phyloP scores from a whole-genome alignment of 1,139 yeast species.

The Keqinozyma sinolaborantium region DNA sequence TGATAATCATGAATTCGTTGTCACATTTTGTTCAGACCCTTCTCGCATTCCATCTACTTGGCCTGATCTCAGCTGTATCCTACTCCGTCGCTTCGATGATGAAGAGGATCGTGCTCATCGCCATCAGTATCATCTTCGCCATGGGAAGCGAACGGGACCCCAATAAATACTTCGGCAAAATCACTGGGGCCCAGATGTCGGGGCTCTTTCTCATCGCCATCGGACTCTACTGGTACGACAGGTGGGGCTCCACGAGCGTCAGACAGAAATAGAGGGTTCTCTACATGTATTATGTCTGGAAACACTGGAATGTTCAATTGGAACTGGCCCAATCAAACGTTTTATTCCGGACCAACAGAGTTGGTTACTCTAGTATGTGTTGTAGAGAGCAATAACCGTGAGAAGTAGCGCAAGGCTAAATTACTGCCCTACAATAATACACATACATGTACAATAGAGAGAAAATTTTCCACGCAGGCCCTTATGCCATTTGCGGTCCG shows the following conservation, averaged over 20 bases:
- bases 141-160: constrained; percentile 9
- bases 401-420: constrained; percentile 20
- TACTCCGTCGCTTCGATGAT: constrained; percentile 43
- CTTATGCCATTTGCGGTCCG: constrained; percentile 1
- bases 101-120: constrained; percentile 37
- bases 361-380: constrained; percentile 48
- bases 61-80: constrained; percentile 38
- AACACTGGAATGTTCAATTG: constrained; percentile 43
- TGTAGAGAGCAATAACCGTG: constrained; percentile 51
- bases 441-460: constrained; percentile 48
- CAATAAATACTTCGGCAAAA: constrained; percentile 22
- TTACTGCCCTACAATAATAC: constrained; percentile 54
- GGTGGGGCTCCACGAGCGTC: constrained; percentile 36
- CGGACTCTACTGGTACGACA: constrained; percentile 38
- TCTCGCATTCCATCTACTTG: constrained; percentile 34
- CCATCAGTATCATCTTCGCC: constrained; percentile 29
- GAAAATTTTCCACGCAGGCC: constrained; percentile 4
- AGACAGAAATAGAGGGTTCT: constrained; percentile 12
- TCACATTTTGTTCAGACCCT: constrained; percentile 36
- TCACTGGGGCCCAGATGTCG: constrained; percentile 24
- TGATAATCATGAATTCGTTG: constrained; percentile 27
- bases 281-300: constrained; percentile 31
- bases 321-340: constrained; percentile 19
- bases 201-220: constrained; percentile 29
- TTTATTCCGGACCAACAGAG: too few relatives aligned